Percentiles rank a stretch among this genome's conserved stretches.
These are phyloP conservation scores for Hortaea werneckii DNA, from an alignment of 2,329 filamentous ascomycete species.

Conservation along the genomic window DNA sequence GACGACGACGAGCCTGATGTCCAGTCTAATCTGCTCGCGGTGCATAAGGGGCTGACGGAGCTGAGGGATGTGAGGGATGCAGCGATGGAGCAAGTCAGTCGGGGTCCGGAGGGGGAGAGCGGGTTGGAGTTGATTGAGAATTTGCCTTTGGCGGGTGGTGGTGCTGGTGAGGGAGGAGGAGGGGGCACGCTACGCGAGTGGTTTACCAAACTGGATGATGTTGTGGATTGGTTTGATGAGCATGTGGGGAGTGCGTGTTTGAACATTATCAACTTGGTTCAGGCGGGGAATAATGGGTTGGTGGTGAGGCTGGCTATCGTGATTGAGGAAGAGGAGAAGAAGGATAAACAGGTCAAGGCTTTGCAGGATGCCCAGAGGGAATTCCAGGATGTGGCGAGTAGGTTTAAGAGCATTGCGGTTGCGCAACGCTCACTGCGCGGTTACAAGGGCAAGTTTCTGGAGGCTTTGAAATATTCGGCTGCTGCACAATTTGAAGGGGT, in stretches of 20 bases:
- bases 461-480: conserved; percentile 64
- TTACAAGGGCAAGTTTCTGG: conserved; percentile 92
- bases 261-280: conserved; percentile 79
- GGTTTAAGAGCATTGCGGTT: conserved; percentile 83
- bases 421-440: conserved; percentile 85
- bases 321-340: conserved; percentile 93
- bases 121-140: conserved; percentile 88
- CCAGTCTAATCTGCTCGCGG: conserved; percentile 80
- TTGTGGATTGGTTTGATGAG: conserved; percentile 91
- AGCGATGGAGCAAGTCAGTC: conserved; percentile 81
- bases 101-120: conserved; percentile 67
- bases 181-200: conserved; percentile 74
- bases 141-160: conserved; percentile 45
- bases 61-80: conserved; percentile 90
- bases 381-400: conserved; percentile 84
- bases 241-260: conserved; percentile 82
- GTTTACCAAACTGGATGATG: conserved; percentile 75
- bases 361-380: conserved; percentile 91
- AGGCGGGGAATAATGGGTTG: conserved; percentile 75
- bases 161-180: too few species aligned
- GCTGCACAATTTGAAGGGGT: conserved; percentile 63
- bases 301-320: conserved; percentile 87
- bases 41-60: conserved; percentile 87
- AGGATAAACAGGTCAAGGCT: conserved; percentile 81
- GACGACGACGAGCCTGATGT: conserved; percentile 80